Base-by-base conservation (phyloP, 306 rosid genomes). In the Arachis stenosperma region DNA sequence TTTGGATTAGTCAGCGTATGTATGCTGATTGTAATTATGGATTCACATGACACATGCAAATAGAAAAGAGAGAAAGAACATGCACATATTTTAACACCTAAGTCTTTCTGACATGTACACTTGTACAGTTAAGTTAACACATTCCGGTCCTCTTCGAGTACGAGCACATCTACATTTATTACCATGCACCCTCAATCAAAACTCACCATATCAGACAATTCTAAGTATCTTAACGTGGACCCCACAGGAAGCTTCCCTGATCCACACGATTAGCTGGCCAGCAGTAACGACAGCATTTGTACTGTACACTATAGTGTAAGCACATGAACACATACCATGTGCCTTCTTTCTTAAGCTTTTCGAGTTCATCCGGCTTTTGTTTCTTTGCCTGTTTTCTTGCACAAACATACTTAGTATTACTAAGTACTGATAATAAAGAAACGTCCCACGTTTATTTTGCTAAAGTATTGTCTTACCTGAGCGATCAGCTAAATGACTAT, bases 201-300 rank as follows among this genome's bases (percentile, higher is more conserved):
- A 61, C 4, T 48, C 14, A 7, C 9, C 9, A 29, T 6, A 53
- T 40, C 56, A 15, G 53, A 1, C 0, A 0, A 52, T 51, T 5
- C 0, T 9, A 77, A 70, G 78, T 17, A 67, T 48, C 37, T 0
- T 43, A 15, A 5, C 0, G 9, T 13, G 43, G 61, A 22, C 13
- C 77, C 65, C 72, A 63, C 65, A 42, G 56, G 84, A 83, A 79
- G 73, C 87, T 81, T 85, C 86, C 43, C 3, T 52, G 0, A 6
- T 71, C 72, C 8, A 33, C 78, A 27, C 0, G 33, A 50, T 81
- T 75, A 67, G 80, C 82, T 80, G 86, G 60, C 72, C 2, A 7
- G 73, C 82, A 47, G 22, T 33, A 65, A 54, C 46, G 58, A 69
- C 76, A 54, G 77, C 47, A 50, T 61, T 43, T 48, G 46, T 41